Evolutionary conservation across 129 eudicot species (phyloP), one percentile per base, ranked within the genome.

Genomic region (Chrysanthemum seticuspe): DNA sequence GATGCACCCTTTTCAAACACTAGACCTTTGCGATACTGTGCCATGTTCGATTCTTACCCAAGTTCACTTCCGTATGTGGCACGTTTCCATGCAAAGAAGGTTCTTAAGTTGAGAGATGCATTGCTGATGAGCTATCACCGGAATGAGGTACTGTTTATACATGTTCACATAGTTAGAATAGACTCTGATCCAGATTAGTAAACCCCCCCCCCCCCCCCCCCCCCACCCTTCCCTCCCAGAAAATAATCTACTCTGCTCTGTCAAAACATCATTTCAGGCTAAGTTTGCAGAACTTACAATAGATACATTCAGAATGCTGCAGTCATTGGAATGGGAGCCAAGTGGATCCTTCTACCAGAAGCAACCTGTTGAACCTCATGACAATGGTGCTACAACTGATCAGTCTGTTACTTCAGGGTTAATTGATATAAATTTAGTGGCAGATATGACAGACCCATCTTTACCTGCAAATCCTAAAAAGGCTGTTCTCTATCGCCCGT

Each of bases 251-350:
- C 10, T 49, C 52, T 77, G 15, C 16, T 34, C 15, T 44, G 51
- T 8, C 60, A 49, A 21, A 48, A 13, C 58, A 31, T 67, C 55
- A 40, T 84, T 83, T 80, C 95, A 94, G 99, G 91, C 85, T 56
- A 94, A 90, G 79, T 94, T 87, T 74, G 93, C 99, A 67, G 99
- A 94, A 80, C 79, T 90, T 80, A 88, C 97, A 10, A 70, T 87
- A 49, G 99, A 94, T 78, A 87, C 97, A 31, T 94, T 82, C 75
- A 90, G 99, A 83, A 94, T 94, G 99, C 68, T 94, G 87, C 99
- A 94, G 83, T 94, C 96, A 71, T 83, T 94, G 76, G 99, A 94
- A 82, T 94, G 99, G 99, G 99, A 94, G 83, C 94, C 99, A 25
- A 86, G 97, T 84, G 98, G 96, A 72, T 82, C 93, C 13, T 87